A percentile compares a stretch with the other conserved stretches of the same genome.
Conservation (phyloP, 495 filamentous ascomycete genomes). For the Parachaetomium inaequale region DNA sequence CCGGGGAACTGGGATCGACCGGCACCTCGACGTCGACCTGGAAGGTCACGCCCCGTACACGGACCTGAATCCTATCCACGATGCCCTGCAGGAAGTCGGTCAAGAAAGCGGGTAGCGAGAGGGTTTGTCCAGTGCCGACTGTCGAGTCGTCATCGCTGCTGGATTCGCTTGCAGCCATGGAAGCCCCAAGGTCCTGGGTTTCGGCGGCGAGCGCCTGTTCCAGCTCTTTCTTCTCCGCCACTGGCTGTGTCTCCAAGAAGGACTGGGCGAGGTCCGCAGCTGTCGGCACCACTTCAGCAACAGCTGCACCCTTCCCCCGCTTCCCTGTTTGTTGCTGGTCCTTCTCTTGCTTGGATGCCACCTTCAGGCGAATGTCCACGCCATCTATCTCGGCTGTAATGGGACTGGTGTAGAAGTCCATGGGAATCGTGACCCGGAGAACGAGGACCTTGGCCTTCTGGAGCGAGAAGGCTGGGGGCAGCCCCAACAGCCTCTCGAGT, state of each 20-base stretch:
- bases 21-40: slow-evolving; percentile 62
- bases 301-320: slow-evolving; percentile 21
- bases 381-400: slow-evolving; percentile 76
- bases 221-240: slow-evolving; percentile 68
- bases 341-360: slow-evolving; percentile 36
- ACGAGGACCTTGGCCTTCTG: slow-evolving; percentile 64
- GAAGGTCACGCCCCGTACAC: slow-evolving; percentile 55
- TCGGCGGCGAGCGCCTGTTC: slow-evolving; percentile 69
- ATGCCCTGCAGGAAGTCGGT: slow-evolving; percentile 80
- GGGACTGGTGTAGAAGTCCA: slow-evolving; percentile 74
- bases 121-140: slow-evolving; percentile 65
- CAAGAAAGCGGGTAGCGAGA: slow-evolving; percentile 78
- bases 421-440: slow-evolving; percentile 72
- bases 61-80: slow-evolving; percentile 70
- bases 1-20: slow-evolving; percentile 52
- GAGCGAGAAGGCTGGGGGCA: slow-evolving; percentile 66
- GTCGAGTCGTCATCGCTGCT: slow-evolving; percentile 63
- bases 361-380: slow-evolving; percentile 62
- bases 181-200: slow-evolving; percentile 59
- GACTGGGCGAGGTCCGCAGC: slow-evolving; percentile 82
- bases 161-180: slow-evolving; percentile 52
- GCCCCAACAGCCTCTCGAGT: slow-evolving; percentile 64
- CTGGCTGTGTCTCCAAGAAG: slow-evolving; percentile 78
- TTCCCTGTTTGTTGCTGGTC: slow-evolving; percentile 31
- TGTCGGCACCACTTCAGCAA: slow-evolving; percentile 59